phyloP scores from a whole-genome alignment of 257 asterid species.

The Craterostigma plantagineum region DNA sequence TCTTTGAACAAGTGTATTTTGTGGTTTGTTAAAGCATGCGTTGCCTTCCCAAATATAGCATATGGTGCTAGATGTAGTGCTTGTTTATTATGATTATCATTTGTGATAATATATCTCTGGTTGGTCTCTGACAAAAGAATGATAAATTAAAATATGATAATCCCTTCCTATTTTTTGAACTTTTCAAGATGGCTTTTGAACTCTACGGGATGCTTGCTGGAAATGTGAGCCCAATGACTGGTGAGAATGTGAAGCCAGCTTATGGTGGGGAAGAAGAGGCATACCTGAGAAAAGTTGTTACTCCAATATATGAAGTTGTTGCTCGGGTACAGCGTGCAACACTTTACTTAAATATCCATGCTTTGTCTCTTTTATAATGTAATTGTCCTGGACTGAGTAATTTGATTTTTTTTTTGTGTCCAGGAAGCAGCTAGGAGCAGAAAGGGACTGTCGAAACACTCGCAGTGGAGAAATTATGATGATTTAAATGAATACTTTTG shows the following conservation, averaged over 20 bases:
- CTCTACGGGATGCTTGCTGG: constrained; percentile 61
- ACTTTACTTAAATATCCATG: too few species aligned
- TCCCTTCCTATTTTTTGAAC: not conserved
- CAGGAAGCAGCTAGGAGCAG: constrained; percentile 50
- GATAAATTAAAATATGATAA: not conserved
- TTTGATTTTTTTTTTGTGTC: not conserved
- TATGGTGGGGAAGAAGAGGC: constrained; percentile 72
- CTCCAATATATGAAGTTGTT: constrained; percentile 54
- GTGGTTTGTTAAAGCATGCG: too few species aligned
- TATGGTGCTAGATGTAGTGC: too few species aligned
- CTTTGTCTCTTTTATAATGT: too few species aligned
- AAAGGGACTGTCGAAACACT: constrained; percentile 41
- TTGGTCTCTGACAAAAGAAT: not conserved
- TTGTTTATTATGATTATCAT: too few species aligned
- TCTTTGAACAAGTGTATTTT: too few species aligned
- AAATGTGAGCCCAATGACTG: constrained; percentile 54
- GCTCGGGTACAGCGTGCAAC: constrained; percentile 24
- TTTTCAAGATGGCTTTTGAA: constrained; percentile 50
- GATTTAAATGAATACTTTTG: constrained; percentile 58
- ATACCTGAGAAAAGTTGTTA: constrained; percentile 41
- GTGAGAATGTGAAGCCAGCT: constrained; percentile 63
- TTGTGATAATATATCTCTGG: too few species aligned
- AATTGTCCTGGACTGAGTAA: too few species aligned
- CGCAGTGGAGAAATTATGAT: constrained; percentile 62
- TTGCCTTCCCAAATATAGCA: too few species aligned